Conservation (phyloP, 2,329 filamentous ascomycete genomes). For the Hymenoscyphus repandus region DNA sequence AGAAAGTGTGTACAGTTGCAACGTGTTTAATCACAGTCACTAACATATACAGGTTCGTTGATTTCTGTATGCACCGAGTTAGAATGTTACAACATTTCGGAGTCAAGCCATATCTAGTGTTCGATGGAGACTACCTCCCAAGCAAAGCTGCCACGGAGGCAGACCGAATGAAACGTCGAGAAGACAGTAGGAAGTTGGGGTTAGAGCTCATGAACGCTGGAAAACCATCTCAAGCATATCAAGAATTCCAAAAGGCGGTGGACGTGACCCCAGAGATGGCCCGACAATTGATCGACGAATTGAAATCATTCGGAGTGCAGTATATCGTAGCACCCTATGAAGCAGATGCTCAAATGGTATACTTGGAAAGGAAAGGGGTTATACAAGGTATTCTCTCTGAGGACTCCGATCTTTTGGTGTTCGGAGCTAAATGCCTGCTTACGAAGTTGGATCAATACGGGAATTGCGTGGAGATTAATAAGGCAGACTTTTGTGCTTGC, state of each 20-base stretch:
- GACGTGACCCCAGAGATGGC: slow-evolving; percentile 98
- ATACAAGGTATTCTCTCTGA: slow-evolving; percentile 89
- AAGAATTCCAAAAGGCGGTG: slow-evolving; percentile 89
- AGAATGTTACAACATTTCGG: slow-evolving; percentile 93
- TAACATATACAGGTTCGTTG: slow-evolving; percentile 62
- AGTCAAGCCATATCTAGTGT: slow-evolving; percentile 89
- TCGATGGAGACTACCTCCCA: slow-evolving; percentile 91
- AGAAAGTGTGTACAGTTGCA: slow-evolving; percentile 58
- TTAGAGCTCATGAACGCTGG: slow-evolving; percentile 77
- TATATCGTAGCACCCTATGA: slow-evolving; percentile 97
- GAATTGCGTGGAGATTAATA: slow-evolving; percentile 86
- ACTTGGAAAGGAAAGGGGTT: slow-evolving; percentile 79
- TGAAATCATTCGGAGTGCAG: slow-evolving; percentile 72
- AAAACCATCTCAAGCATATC: slow-evolving; percentile 71
- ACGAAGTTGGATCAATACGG: slow-evolving; percentile 95
- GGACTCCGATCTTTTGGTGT: slow-evolving; percentile 93
- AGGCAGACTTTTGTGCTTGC: slow-evolving; percentile 81
- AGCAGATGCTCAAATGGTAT: slow-evolving; percentile 93
- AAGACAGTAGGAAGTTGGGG: slow-evolving; percentile 70
- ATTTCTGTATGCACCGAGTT: slow-evolving; percentile 84
- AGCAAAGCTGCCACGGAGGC: slow-evolving; percentile 87
- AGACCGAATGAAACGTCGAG: slow-evolving; percentile 67
- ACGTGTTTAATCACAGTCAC: neutral
- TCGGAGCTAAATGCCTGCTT: slow-evolving; percentile 82
- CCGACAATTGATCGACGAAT: slow-evolving; percentile 79